These are phyloP conservation scores for Leccinum subrobustum DNA, from an alignment of 1,284 basidiomycete genomes.

Conservation along the genomic window DNA sequence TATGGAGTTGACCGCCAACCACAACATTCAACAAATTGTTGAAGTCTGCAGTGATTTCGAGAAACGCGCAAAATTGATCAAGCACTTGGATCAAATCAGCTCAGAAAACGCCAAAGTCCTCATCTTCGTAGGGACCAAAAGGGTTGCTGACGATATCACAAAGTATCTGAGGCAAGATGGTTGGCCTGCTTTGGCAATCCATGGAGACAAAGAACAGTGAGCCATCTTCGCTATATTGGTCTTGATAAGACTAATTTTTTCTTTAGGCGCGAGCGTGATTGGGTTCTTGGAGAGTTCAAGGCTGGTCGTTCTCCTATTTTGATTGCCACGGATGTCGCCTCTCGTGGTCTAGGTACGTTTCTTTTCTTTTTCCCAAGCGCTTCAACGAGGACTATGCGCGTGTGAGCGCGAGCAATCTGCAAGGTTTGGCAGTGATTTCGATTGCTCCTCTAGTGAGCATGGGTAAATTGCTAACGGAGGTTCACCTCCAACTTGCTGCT, in stretches of 20 bases:
- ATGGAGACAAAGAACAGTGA: slow-evolving; percentile 97
- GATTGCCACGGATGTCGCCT: slow-evolving; percentile 97
- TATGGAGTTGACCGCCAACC: slow-evolving; percentile 97
- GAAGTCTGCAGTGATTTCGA: slow-evolving; percentile 98
- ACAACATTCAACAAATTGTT: slow-evolving; percentile 95
- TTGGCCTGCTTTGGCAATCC: slow-evolving; percentile 98
- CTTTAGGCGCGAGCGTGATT: slow-evolving; percentile 92
- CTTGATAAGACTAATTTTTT: slow-evolving; percentile 20
- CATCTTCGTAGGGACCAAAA: slow-evolving; percentile 98
- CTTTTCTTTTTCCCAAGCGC: slow-evolving; percentile 36
- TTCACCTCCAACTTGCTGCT: slow-evolving; percentile 24
- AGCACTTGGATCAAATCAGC: slow-evolving; percentile 96
- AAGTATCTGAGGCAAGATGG: slow-evolving; percentile 97
- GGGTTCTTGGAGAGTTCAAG: slow-evolving; percentile 99
- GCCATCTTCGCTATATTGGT: slow-evolving; percentile 33
- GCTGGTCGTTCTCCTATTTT: slow-evolving; percentile 96
- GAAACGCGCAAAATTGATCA: slow-evolving; percentile 94
- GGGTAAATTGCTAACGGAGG: slow-evolving; percentile 26
- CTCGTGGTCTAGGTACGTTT: slow-evolving; percentile 98
- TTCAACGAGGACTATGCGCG: slow-evolving; percentile 27
- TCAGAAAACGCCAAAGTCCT: slow-evolving; percentile 97
- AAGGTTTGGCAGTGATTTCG: slow-evolving; percentile 30
- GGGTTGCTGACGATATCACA: slow-evolving; percentile 97
- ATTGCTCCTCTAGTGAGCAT: slow-evolving; percentile 24
- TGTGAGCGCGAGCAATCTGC: slow-evolving; percentile 31